A percentile compares a stretch with the other conserved stretches of the same genome.
These are phyloP conservation scores for Collybia mongolica DNA, from an alignment of 768 basidiomycete species.

Conservation along the genomic window DNA sequence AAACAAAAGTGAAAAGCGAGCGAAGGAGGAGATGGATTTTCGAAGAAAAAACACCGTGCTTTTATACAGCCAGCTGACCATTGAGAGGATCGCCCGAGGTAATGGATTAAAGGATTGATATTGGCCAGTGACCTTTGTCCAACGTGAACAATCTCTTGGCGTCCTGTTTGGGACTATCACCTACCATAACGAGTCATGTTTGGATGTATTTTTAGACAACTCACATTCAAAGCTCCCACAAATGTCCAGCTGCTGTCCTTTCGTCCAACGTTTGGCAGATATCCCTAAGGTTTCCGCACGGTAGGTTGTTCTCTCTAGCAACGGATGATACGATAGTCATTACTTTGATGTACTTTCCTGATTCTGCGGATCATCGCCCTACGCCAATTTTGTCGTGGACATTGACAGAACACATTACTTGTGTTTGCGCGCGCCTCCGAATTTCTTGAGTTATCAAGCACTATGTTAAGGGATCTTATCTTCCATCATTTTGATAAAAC, in stretches of 20 bases:
- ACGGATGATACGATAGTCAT: too few relatives aligned
- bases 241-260: conserved; percentile 1
- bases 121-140: neutral
- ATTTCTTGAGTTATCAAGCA: too few relatives aligned
- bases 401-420: too few relatives aligned
- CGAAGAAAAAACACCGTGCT: neutral
- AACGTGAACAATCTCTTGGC: conserved; percentile 6
- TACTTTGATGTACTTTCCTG: too few relatives aligned
- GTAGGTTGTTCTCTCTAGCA: neutral
- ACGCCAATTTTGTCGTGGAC: too few relatives aligned
- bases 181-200: conserved; percentile 2
- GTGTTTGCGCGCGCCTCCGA: too few relatives aligned
- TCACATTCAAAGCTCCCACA: conserved; percentile 2
- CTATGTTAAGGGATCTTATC: too few relatives aligned
- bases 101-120: neutral
- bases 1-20: conserved; percentile 23
- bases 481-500: too few relatives aligned
- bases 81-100: conserved; percentile 1
- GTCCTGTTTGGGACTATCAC: conserved; percentile 5
- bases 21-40: conserved; percentile 16
- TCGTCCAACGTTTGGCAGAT: conserved; percentile 9
- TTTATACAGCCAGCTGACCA: conserved; percentile 17
- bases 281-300: neutral
- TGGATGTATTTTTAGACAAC: conserved; percentile 5
- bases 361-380: too few relatives aligned